phyloP scores from a whole-genome alignment of 257 asterid species.

The Fraxinus excelsior region DNA sequence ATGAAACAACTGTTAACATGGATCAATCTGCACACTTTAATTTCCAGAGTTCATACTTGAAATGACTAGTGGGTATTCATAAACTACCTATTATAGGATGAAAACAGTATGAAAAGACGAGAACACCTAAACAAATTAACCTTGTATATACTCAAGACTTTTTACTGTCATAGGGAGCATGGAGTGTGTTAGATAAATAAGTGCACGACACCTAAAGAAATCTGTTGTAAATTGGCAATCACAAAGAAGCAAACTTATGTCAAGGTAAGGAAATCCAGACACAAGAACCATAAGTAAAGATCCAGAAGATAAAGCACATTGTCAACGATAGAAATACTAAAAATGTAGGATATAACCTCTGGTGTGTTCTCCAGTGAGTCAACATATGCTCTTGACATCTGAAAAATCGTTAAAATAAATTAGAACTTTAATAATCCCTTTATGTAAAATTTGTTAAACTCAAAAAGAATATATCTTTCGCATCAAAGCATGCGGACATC shows the following conservation, averaged over 20 bases:
- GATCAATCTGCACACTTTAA: background rate
- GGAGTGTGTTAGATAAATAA: background rate
- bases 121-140: background rate
- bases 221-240: background rate
- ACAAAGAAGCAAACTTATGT: background rate
- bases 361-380: slow-evolving; percentile 40
- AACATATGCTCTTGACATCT: slow-evolving; percentile 44
- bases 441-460: slow-evolving; percentile 16
- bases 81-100: background rate
- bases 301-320: background rate
- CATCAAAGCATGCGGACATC: background rate
- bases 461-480: slow-evolving; percentile 9
- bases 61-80: background rate
- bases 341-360: slow-evolving; percentile 35
- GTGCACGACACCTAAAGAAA: background rate
- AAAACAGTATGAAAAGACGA: background rate
- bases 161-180: background rate
- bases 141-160: background rate
- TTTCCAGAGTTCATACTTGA: background rate
- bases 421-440: slow-evolving; percentile 10
- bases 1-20: background rate
- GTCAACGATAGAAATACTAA: background rate
- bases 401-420: slow-evolving; percentile 27
- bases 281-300: slow-evolving; percentile 5
- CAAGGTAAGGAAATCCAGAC: background rate